These are phyloP conservation scores for Pleurotus tuber-regium DNA, from an alignment of 768 basidiomycete species.

Conservation along the genomic window DNA sequence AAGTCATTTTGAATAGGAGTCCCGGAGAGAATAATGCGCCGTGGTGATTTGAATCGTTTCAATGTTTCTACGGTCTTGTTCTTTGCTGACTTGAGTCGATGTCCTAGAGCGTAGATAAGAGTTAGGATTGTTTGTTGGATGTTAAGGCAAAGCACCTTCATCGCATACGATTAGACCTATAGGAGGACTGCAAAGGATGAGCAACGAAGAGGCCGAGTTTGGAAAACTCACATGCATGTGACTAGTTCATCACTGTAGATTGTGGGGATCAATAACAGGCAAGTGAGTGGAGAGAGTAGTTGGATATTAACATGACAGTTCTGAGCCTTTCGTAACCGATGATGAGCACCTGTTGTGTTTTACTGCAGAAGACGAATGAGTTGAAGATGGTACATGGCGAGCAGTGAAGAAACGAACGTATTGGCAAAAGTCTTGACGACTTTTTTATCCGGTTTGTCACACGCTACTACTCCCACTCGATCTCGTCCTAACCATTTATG, in stretches of 20 bases:
- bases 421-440: constrained; percentile 70
- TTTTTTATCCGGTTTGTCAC: constrained; percentile 43
- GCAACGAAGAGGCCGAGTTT: neutral
- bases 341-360: constrained; percentile 80
- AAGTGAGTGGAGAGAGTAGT: neutral
- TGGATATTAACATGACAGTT: constrained; percentile 65
- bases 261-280: neutral
- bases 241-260: constrained; percentile 48
- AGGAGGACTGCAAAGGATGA: constrained; percentile 56
- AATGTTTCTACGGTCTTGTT: constrained; percentile 91
- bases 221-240: constrained; percentile 56
- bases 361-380: constrained; percentile 35
- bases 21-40: constrained; percentile 88
- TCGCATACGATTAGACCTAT: constrained; percentile 95
- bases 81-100: constrained; percentile 88
- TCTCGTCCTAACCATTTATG: constrained; percentile 74
- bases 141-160: constrained; percentile 55
- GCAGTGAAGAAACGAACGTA: constrained; percentile 44
- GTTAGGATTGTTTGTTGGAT: neutral
- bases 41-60: constrained; percentile 66
- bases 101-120: constrained; percentile 47
- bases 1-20: constrained; percentile 98
- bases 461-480: constrained; percentile 42
- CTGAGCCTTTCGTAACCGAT: constrained; percentile 94
- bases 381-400: neutral